Evolutionary conservation across 345 rosid genomes (phyloP), one percentile per base, ranked within the genome.

Genomic region (Sisymbrium irio): DNA sequence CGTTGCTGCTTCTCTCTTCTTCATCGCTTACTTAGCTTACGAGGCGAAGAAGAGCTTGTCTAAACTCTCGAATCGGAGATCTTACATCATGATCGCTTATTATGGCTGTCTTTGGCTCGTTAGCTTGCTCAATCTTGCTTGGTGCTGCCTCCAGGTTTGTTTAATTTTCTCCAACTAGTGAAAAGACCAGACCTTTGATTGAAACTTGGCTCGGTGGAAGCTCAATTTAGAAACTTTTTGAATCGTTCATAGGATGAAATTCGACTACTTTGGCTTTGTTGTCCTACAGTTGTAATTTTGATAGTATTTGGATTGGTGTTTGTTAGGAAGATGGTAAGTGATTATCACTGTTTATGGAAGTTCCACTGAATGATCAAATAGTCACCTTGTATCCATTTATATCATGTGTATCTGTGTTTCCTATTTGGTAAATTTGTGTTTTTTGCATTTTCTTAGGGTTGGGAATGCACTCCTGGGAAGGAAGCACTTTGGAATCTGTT

Each of bases 91-190:
- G 90, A 86, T 84, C n/a, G 82, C 90, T 9, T 94, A 91, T 67
- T 94, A 89, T 56, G 92, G 83, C 1, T 82, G 84, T 71, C 91
- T 91, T 71, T 89, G 98, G 97, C 83, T 94, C 57, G 88, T 86
- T 76, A 89, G 92, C 86, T 80, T 86, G 92, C 96, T 89, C 77
- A 94, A 91, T 72, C 90, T 94, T 67, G 80, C 79, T 68, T 94
- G 97, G 98, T 91, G 93, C 63, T 85, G 68, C 67, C 72, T 87
- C 49, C 96, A 92, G 98, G 98, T 92, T 77, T 60, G 76, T 74
- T 53, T 42, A 10, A 27, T 44, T 2, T 36, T 14, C 15, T 45
- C 45, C 41, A n/a, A 37, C 1, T 33, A 5, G 1, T 20, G 19
- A 69, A 25, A 69, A 41, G 8, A 58, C n/a, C 17, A 14, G 5